phyloP scores from a whole-genome alignment of 192 early-diverging fungal species.

The Bifiguratus adelaidae region DNA sequence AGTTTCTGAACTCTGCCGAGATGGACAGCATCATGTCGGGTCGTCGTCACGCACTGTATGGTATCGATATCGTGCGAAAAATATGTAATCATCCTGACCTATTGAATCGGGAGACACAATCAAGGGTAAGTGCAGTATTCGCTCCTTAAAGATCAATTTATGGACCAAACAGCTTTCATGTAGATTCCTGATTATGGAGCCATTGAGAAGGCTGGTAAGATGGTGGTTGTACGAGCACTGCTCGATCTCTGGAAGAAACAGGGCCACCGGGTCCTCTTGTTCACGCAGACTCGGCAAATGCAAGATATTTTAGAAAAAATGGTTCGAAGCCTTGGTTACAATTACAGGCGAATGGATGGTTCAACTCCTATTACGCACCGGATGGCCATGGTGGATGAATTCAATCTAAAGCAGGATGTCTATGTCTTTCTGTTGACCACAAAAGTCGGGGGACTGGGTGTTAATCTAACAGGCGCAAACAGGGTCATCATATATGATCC shows the following conservation, averaged over 20 bases:
- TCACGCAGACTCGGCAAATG: slow-evolving; percentile 92
- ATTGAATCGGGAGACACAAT: slow-evolving; percentile 17
- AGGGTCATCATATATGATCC: slow-evolving; percentile 94
- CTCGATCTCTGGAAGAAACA: slow-evolving; percentile 79
- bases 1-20: slow-evolving; percentile 62
- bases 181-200: slow-evolving; percentile 52
- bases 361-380: slow-evolving; percentile 83
- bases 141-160: too few relatives aligned
- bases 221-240: slow-evolving; percentile 78
- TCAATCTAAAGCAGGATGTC: slow-evolving; percentile 51
- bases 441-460: slow-evolving; percentile 91
- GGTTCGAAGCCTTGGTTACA: slow-evolving; percentile 38
- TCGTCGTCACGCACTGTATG: slow-evolving; percentile 71
- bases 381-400: slow-evolving; percentile 78
- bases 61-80: slow-evolving; percentile 89
- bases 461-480: slow-evolving; percentile 91
- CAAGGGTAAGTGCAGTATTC: neutral
- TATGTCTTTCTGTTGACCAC: slow-evolving; percentile 96
- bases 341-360: slow-evolving; percentile 92
- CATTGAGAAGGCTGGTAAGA: slow-evolving; percentile 67
- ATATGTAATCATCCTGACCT: slow-evolving; percentile 97
- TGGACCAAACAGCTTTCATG: too few relatives aligned
- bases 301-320: slow-evolving; percentile 86
- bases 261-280: slow-evolving; percentile 81
- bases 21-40: slow-evolving; percentile 71